Evolutionary conservation across 164 flowering plant species (phyloP), one percentile per base, ranked within the genome.

Genomic region (Warburgia ugandensis): DNA sequence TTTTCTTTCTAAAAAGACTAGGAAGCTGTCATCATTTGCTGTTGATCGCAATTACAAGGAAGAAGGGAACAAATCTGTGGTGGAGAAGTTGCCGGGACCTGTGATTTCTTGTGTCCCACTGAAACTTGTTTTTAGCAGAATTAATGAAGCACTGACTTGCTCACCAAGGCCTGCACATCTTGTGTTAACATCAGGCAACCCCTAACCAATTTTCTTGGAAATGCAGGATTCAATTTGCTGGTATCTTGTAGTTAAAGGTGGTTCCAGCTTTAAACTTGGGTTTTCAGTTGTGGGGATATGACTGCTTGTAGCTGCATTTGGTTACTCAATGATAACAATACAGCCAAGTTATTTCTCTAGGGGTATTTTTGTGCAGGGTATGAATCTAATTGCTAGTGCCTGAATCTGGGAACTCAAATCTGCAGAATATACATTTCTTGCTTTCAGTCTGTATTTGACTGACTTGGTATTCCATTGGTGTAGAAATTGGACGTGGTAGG

Each of bases 91-190:
- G 6, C 67, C 56, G 42, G 73, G 66, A 29, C 72, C 79, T 41
- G 73, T 73, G 14, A 49, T 78, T 33, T 74, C 94, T 33, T 87
- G 97, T 66, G 63, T 91, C 14, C 94, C 97, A 5, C 41, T 91
- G 35, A 86, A 78, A 29, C 60, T 81, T 55, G 98, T 91, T 2
- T 87, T 91, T 54, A 83, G 89, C 63, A 76, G 98, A 72, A 71
- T 91, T 25, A 81, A 73, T 42, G 92, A 79, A 68, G 89, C 84
- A 26, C 50, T 89, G 60, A 81, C 64, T 36, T 65, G 72, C 20
- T 76, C 74, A 27, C 33, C 55, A 4, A 58, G 78, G 50, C 42
- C 69, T 7, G 26, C 64, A 13, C 60, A 67, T 21, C 73, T 54
- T 19, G 29, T 22, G 23, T 44, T 30, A 40, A 31, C 65, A 31